phyloP scores from a whole-genome alignment of 148 eudicot species.

The Cornus suecica region DNA sequence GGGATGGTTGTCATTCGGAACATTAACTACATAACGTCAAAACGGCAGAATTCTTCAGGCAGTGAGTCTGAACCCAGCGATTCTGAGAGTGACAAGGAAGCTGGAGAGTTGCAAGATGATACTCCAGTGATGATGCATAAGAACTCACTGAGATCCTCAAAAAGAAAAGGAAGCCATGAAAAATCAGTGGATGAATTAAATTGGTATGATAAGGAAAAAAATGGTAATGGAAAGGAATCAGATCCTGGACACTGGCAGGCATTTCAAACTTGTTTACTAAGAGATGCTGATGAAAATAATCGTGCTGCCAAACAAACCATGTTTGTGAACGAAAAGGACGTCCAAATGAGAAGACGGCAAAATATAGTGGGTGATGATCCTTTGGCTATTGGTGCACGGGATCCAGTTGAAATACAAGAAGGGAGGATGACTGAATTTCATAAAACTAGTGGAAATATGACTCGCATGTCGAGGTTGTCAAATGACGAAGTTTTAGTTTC shows the following conservation, averaged over 20 bases:
- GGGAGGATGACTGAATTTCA: conserved; percentile 25
- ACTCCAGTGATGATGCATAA: conserved; percentile 13
- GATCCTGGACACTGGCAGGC: conserved; percentile 88
- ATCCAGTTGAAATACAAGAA: conserved; percentile 31
- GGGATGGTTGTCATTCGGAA: conserved; percentile 81
- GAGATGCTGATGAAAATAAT: conserved; percentile 56
- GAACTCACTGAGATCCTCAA: conserved; percentile 29
- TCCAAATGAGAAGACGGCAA: conserved; percentile 42
- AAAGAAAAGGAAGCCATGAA: conserved; percentile 32
- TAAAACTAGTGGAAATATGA: conserved; percentile 36
- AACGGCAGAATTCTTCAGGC: conserved; percentile 46
- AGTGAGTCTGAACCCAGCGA: conserved; percentile 45
- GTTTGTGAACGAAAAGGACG: conserved; percentile 61
- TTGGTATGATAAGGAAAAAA: conserved; percentile 25
- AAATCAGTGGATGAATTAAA: conserved; percentile 31
- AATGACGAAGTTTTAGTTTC: conserved; percentile 40
- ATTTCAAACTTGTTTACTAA: conserved; percentile 75
- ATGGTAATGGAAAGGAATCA: conserved; percentile 31
- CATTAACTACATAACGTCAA: conserved; percentile 69
- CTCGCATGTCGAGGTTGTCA: conserved; percentile 32
- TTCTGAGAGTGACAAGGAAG: conserved; percentile 45
- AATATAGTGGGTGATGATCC: conserved; percentile 42
- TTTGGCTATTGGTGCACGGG: conserved; percentile 37
- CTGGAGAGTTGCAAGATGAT: conserved; percentile 17
- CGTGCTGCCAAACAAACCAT: conserved; percentile 42